Base-by-base conservation (phyloP, 441 rosid species). In the Populus trichocarpa region DNA sequence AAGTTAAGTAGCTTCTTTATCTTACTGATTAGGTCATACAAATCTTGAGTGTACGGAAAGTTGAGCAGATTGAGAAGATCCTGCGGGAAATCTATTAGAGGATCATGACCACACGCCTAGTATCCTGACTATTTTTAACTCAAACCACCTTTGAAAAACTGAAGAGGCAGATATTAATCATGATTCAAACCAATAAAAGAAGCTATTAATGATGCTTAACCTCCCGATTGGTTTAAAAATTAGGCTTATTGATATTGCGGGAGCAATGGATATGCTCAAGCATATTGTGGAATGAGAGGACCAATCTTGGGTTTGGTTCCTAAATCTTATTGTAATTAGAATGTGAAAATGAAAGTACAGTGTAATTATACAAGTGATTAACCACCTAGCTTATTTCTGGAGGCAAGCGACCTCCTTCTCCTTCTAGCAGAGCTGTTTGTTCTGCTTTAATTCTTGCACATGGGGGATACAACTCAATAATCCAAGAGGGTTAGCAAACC, bases 21-120 rank as follows among this genome's bases (percentile, higher is more conserved):
- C 13, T 67, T 13, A 12, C 57, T 14, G 14, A 46, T 61, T 5
- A 32, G 65, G n/a, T 65, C 42, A 63, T 13, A 25, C 3, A 61
- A 16, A 81, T 69, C 22, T 64, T 72, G 18, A 8, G 4, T 5
- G 38, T 67, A 30, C 38, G 70, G 40, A 18, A 6, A 46, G 20
- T 46, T 46, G 53, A 7, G 65, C 66, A 76, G 59, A 72, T 42
- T 71, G 3, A 16, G 70, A 67, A 72, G 59, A 81, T 80, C 68
- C 66, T 46, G 42, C 42, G 2, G 5, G 22, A 67, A 75, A 59
- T 22, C 12, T 38, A 10, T 59, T 13, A 3, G 40, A 72, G 74
- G 63, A 73, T 73, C 75, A 46, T 42, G 80, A 73, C 75, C 71
- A 68, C 59, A 18, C 33, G 67, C 26, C 73, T 79, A 10, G 20